Base-by-base conservation (phyloP, 2,329 filamentous ascomycete species). In the Hypoxylon sp. region DNA sequence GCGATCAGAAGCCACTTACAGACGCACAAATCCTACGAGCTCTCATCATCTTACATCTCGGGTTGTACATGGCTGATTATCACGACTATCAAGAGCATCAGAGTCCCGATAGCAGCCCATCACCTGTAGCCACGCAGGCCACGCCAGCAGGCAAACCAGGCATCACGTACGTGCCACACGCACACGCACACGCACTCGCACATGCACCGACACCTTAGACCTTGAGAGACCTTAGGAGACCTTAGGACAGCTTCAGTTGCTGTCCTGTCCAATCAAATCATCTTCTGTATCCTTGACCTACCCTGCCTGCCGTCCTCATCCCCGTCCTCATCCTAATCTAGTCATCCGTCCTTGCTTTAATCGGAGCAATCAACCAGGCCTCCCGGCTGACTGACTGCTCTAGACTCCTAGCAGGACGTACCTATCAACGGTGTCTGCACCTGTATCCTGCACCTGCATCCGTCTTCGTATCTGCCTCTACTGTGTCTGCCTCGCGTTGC, bases 401-500 rank as follows among this genome's bases (percentile, higher is more conserved):
- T 54, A 42, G 51, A 55, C 27, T 50, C 52, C 40, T 45, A 48
- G 48, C 38, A 35, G n/a, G 17, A 20, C 17, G 3, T 21, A 48
- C 51, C 47, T 60, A 57, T 48, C 60, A 51, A 47, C 21, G n/a
- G n/a, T n/a, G 26, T 42, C 33, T 15, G 13, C 17, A 37, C 17
- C 33, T 37, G 33, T 42, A 9, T 41, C 29, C 20, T 21, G 13
- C 21, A 23, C 26, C 20, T 42, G 20, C 10, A n/a, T n/a, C 20
- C 10, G 13, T 21, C 23, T 41, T 17, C 18, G 20, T 21, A 5
- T 23, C 20, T 23, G 20, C 37, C 11, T 23, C 21, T n/a, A 33
- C 29, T 33, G 11, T 33, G 56, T 55, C 59, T 60, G 37, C 60
- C 56, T 63, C 43, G 23, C 40, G 4, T 37, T 27, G 45, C 41